Evolutionary conservation across 2,329 filamentous ascomycete genomes (phyloP).

Genomic region (Monosporascus sp.): DNA sequence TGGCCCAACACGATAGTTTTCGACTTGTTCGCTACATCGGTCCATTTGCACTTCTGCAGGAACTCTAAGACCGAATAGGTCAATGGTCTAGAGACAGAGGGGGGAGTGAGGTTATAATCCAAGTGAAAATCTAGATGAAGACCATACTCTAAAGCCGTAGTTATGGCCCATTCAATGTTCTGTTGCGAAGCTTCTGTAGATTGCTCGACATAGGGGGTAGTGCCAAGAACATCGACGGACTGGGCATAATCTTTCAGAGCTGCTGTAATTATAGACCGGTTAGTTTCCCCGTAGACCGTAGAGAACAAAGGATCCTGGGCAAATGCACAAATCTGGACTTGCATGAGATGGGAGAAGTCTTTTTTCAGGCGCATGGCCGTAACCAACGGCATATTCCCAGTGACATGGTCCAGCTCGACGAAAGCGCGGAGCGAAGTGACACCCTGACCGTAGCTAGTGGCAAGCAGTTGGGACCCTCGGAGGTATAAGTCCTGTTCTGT

Average conservation of each 20-base stretch:
- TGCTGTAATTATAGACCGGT: conserved; percentile 41
- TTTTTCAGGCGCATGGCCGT: conserved; percentile 53
- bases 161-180: conserved; percentile 62
- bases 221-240: conserved; percentile 57
- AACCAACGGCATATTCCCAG: conserved; percentile 38
- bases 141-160: conserved; percentile 41
- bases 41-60: conserved; percentile 49
- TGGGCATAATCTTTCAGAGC: conserved; percentile 22
- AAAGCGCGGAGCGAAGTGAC: conserved; percentile 68
- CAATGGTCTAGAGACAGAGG: conserved; percentile 34
- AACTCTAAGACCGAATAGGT: conserved; percentile 49
- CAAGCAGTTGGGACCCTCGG: conserved; percentile 60
- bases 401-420: conserved; percentile 63
- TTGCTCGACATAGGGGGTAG: conserved; percentile 66
- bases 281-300: conserved; percentile 41
- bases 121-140: conserved; percentile 67
- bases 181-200: conserved; percentile 38
- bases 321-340: conserved; percentile 65
- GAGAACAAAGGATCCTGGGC: conserved; percentile 67
- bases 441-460: conserved; percentile 58
- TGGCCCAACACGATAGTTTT: conserved; percentile 60
- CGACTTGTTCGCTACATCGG: conserved; percentile 24
- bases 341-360: conserved; percentile 46
- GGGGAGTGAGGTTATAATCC: conserved; percentile 59
- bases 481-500: conserved; percentile 57